Conservation (phyloP, 2,329 filamentous ascomycete genomes). For the Parafenestella ontariensis region DNA sequence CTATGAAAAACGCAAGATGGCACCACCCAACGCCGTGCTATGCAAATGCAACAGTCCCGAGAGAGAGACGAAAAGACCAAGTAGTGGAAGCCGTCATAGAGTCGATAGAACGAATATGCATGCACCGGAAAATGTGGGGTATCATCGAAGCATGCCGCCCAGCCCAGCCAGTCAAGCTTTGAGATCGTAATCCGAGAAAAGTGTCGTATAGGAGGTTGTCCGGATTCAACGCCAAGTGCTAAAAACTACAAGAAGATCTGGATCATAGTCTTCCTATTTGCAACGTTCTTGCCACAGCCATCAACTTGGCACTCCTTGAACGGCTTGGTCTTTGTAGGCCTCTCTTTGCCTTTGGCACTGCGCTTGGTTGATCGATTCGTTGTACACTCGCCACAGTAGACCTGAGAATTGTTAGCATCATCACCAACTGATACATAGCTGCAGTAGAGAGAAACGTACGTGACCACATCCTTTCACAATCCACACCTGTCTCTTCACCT, state of each 20-base stretch:
- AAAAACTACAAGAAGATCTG: conserved; percentile 50
- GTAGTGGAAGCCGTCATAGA: background rate
- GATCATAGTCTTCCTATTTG: conserved; percentile 46
- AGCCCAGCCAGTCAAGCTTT: background rate
- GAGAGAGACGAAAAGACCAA: background rate
- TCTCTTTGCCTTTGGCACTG: conserved; percentile 52
- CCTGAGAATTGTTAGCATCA: conserved; percentile 41
- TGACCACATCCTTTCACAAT: conserved; percentile 90
- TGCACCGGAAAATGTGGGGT: conserved; percentile 5
- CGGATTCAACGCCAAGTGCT: background rate
- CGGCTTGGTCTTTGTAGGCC: conserved; percentile 37
- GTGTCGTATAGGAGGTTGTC: background rate
- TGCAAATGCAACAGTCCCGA: conserved; percentile 24
- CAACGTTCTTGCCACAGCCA: conserved; percentile 50
- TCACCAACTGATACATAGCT: background rate
- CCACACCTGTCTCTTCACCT: conserved; percentile 86
- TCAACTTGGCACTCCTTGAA: conserved; percentile 57
- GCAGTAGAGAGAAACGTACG: conserved; percentile 62
- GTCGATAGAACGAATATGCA: background rate
- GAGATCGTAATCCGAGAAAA: background rate
- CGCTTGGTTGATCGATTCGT: conserved; percentile 45
- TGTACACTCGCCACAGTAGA: conserved; percentile 62
- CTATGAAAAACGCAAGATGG: background rate
- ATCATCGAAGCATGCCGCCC: conserved; percentile 16
- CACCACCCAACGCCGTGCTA: conserved; percentile 18